These are phyloP conservation scores for Nicotiana otophora DNA, from an alignment of 257 asterid genomes.

Conservation along the genomic window DNA sequence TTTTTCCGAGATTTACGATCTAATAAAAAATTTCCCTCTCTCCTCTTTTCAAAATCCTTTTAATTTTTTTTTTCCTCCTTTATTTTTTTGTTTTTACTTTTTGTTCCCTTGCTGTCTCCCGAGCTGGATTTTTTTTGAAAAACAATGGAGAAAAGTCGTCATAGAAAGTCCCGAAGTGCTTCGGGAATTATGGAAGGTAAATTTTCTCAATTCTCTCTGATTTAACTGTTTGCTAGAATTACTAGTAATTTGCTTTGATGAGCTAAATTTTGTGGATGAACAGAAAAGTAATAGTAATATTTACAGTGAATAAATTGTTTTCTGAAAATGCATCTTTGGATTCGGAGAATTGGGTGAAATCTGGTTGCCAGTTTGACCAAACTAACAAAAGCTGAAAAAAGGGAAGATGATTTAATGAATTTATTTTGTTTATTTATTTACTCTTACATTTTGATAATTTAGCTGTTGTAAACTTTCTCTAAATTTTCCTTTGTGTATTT, in stretches of 20 bases:
- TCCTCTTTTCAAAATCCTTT: slow-evolving; percentile 22
- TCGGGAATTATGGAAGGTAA: slow-evolving; percentile 59
- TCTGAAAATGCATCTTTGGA: not conserved
- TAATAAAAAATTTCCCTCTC: slow-evolving; percentile 21
- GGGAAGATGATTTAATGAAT: not conserved
- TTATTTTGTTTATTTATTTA: not conserved
- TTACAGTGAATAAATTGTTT: not conserved
- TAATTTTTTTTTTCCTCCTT: not conserved
- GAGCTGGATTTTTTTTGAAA: slow-evolving; percentile 21
- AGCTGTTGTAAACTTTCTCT: not conserved
- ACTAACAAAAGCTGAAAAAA: not conserved
- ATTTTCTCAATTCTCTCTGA: not conserved
- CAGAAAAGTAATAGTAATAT: not conserved
- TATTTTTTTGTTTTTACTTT: not conserved
- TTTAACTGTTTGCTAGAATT: too few relatives aligned
- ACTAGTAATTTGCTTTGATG: not conserved
- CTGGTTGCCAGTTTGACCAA: not conserved
- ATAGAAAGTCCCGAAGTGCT: slow-evolving; percentile 70
- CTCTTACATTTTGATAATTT: not conserved
- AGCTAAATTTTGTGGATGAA: not conserved
- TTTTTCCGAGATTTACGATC: slow-evolving; percentile 56
- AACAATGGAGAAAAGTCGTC: slow-evolving; percentile 74
- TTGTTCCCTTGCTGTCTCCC: not conserved
- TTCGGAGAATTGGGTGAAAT: not conserved
- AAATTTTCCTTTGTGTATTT: not conserved